Evolutionary conservation across 2,329 filamentous ascomycete genomes (phyloP), one percentile per base, ranked within the genome.

Genomic region (Huntiella bhutanensis): DNA sequence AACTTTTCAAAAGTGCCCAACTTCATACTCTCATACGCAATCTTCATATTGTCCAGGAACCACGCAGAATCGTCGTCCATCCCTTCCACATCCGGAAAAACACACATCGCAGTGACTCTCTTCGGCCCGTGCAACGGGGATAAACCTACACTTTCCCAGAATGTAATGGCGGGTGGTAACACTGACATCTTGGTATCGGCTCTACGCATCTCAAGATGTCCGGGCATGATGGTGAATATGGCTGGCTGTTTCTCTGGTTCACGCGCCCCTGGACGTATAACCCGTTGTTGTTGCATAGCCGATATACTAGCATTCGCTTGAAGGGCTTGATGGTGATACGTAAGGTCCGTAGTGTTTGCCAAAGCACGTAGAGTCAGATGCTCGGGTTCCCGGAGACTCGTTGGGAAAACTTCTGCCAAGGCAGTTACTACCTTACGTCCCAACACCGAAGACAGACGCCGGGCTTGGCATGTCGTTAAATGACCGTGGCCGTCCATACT

Each of bases 61-160:
- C 65, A 67, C 11, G 68, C 63, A 4, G 77, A 70, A 42, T 73
- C 71, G 38, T 75, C 71, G 34, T 64, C 59, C 54, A 88, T 63
- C 1, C 79, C 76, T 22, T 72, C 70, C 54, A 73, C 73, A 43
- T 70, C 65, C 0, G 83, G 82, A 52, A 79, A 81, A 2, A 91
- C 64, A 55, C 80, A 84, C 41, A 83, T 71, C 0, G 77, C 71
- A 33, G 71, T 68, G 28, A 91, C 64, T 51, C 88, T 74, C 58
- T 92, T 92, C 5, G 66, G 56, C 0, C 82, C 80, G 49, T 74
- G 74, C 6, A 74, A 73, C 3, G 84, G 84, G 1, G 75, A 75
- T 1, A 93, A 67, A 0, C 82, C 81, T 13, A 92, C 64, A 41
- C 78, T 77, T 56, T 91, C 83, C 85, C 84, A 92, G 55, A 91